Base-by-base conservation (phyloP, 148 eudicot species). In the Euryodendron excelsum region DNA sequence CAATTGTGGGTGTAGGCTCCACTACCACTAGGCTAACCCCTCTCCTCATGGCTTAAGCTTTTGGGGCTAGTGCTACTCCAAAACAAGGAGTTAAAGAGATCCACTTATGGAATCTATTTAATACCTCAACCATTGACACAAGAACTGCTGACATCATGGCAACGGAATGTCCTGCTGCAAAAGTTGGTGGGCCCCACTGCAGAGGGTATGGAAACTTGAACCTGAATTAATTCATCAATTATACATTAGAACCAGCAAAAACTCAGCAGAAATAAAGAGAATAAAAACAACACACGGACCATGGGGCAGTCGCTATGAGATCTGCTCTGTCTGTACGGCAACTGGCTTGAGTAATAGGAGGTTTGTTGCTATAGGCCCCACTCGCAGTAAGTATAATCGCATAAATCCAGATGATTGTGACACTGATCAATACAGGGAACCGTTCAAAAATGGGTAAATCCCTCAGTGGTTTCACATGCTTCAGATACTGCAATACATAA, bases 181-280 rank as follows among this genome's bases (percentile, higher is more conserved):
- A 96, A 1, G 99, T 92, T 68, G 99, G 99, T 25, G 99, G 94
- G 52, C 99, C 99, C 99, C 99, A 96, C 80, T 96, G 99, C 81
- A 93, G 83, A 30, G 98, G 99, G 82, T 96, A 96, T 11, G 99
- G 99, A 74, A 96, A 93, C 82, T 85, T 96, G 87, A 96, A 93
- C 99, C 99, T 96, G 72, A 77, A 73, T 27, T 21, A 36, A 33
- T 14, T 5, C 12, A 73, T 63, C 60, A 45, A 56, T 48, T 36
- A 31, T n/a, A 53, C 23, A 44, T 69, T 45, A 80, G 52, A 60
- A 78, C 12, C 23, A 41, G 63, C 33, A 71, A 45, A 41, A 41
- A 41, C 45, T 4, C 45, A 9, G 5, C 45, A 41, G 5, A 41
- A 41, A 41, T 41, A 30, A 50, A 34, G 62, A 45, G 41, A 76